phyloP scores from a whole-genome alignment of 2,329 filamentous ascomycete species.

The Dactylellina parvicollis region DNA sequence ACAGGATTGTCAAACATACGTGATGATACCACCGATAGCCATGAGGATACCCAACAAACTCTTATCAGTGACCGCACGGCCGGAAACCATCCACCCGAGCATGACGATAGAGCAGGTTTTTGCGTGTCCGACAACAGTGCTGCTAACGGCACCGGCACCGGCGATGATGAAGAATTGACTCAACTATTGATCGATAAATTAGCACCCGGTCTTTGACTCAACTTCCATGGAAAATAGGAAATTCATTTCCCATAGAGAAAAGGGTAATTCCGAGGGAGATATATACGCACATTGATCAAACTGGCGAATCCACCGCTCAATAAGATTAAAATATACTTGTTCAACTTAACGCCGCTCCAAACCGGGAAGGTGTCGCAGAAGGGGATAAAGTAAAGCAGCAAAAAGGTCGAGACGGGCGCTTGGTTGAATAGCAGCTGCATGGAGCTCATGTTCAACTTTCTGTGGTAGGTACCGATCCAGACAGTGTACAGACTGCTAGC shows the following conservation, averaged over 20 bases:
- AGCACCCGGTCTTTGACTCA: conserved; percentile 17
- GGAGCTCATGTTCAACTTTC: conserved; percentile 72
- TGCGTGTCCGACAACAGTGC: conserved; percentile 73
- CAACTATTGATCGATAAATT: conserved; percentile 55
- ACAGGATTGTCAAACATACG: conserved; percentile 61
- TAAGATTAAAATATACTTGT: conserved; percentile 69
- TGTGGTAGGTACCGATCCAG: conserved; percentile 74
- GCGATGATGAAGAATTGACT: conserved; percentile 71
- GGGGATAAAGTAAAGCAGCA: conserved; percentile 73
- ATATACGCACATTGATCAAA: conserved; percentile 69
- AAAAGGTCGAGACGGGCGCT: conserved; percentile 70
- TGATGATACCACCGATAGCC: conserved; percentile 69
- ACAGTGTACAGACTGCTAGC: conserved; percentile 75
- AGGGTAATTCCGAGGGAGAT: background rate
- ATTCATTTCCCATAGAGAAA: no score
- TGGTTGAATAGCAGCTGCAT: conserved; percentile 77
- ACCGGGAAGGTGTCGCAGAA: conserved; percentile 72
- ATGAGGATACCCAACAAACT: conserved; percentile 66
- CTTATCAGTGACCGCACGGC: conserved; percentile 68
- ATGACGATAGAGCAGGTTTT: conserved; percentile 75
- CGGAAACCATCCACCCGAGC: conserved; percentile 70
- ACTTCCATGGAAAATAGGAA: no score
- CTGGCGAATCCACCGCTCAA: conserved; percentile 72
- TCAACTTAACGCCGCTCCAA: conserved; percentile 66
- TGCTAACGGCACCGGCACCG: conserved; percentile 70